Percentiles rank a stretch among this genome's conserved stretches.
Evolutionary conservation across 352 stramenopile species (phyloP).

Genomic region (Pythium rishiriense): DNA sequence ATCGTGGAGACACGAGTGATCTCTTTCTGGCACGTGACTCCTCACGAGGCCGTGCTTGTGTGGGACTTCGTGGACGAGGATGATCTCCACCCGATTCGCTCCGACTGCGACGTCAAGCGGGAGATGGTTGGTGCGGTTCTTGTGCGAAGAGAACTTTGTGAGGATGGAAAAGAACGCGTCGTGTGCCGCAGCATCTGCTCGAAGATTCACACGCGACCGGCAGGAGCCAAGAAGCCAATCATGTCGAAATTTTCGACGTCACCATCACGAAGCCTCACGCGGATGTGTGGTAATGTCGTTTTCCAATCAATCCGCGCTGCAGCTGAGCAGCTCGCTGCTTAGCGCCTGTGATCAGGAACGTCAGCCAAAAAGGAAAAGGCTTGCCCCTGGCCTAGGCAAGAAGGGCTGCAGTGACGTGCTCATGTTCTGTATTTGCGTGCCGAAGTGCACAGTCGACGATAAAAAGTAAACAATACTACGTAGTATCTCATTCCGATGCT

Average conservation of each 20-base stretch:
- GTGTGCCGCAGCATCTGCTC: conserved; percentile 60
- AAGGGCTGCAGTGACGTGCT: not conserved
- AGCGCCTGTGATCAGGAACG: too few relatives aligned
- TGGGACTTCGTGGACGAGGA: conserved; percentile 45
- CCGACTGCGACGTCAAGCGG: conserved; percentile 30
- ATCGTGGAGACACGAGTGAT: conserved; percentile 34
- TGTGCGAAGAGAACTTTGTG: conserved; percentile 28
- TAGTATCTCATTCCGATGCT: too few relatives aligned
- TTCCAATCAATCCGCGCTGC: conserved; percentile 47
- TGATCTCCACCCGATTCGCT: conserved; percentile 31
- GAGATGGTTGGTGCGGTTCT: conserved; percentile 24
- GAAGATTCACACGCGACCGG: conserved; percentile 35
- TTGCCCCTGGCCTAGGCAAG: too few relatives aligned
- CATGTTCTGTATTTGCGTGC: not conserved
- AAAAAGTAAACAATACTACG: too few relatives aligned
- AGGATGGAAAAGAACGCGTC: conserved; percentile 35
- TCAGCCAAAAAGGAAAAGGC: too few relatives aligned
- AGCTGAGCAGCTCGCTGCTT: conserved; percentile 10
- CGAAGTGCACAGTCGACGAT: too few relatives aligned
- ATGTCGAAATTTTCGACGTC: conserved; percentile 23
- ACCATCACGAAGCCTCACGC: conserved; percentile 13
- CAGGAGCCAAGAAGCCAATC: not conserved
- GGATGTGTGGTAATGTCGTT: conserved; percentile 41
- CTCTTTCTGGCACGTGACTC: conserved; percentile 33
- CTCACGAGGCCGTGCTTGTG: conserved; percentile 30